phyloP scores from a whole-genome alignment of 371 early-diverging fungal genomes.

The Coemansia sp. region DNA sequence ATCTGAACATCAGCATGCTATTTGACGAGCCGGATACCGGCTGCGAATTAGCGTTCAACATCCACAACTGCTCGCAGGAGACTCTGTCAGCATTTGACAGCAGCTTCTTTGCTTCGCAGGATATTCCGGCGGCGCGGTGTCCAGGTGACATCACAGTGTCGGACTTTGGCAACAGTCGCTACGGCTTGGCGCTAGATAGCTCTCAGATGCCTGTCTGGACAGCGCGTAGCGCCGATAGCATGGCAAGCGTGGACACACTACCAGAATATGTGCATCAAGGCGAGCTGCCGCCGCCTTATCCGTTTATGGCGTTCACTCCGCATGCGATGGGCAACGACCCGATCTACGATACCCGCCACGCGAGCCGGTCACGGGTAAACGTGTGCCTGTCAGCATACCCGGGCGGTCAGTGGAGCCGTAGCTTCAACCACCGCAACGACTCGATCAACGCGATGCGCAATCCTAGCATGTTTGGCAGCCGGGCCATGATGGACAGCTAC shows the following conservation, averaged over 20 bases:
- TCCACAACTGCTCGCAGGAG: constrained; percentile 15
- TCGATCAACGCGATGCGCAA: neutral
- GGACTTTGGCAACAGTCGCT: constrained; percentile 33
- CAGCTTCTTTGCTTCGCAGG: constrained; percentile 41
- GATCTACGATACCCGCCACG: constrained; percentile 1
- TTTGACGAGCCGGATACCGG: constrained; percentile 23
- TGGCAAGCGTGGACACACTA: constrained; percentile 37
- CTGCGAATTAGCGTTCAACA: constrained; percentile 10
- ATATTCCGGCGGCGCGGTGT: constrained; percentile 17
- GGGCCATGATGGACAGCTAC: constrained; percentile 4
- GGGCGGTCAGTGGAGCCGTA: neutral
- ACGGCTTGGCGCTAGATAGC: constrained; percentile 7
- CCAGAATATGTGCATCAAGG: constrained; percentile 27
- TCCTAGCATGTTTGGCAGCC: neutral
- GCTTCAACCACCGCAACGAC: neutral
- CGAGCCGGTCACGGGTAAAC: constrained; percentile 17
- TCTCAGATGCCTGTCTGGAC: constrained; percentile 3
- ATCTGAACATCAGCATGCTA: constrained; percentile 26
- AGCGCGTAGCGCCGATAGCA: constrained; percentile 5
- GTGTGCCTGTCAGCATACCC: constrained; percentile 11
- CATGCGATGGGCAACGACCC: neutral
- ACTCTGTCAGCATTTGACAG: constrained; percentile 34
- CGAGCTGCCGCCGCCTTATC: constrained; percentile 40
- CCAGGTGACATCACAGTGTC: constrained; percentile 40
- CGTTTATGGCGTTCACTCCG: neutral